phyloP scores from a whole-genome alignment of 768 basidiomycete genomes.

The Lepiota brunneoincarnata region DNA sequence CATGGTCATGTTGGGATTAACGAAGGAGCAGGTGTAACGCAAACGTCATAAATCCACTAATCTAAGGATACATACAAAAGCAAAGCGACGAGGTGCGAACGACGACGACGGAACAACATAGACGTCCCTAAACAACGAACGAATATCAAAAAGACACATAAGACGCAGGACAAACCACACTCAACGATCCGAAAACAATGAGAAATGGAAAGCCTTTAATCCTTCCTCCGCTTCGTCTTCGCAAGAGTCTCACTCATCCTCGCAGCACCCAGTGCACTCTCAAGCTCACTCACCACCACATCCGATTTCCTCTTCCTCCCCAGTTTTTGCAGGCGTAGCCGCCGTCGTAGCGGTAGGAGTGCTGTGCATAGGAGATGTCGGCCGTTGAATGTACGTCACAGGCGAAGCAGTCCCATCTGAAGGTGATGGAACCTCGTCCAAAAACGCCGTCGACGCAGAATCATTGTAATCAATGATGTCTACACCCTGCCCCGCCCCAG shows the following conservation, averaged over 20 bases:
- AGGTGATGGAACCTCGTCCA: slow-evolving; percentile 27
- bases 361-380: slow-evolving; percentile 18
- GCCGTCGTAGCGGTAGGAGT: slow-evolving; percentile 11
- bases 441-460: slow-evolving; percentile 21
- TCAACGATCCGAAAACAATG: neutral
- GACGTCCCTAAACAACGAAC: no score
- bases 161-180: no score
- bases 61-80: no score
- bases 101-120: no score
- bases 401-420: slow-evolving; percentile 21
- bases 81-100: no score
- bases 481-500: slow-evolving; percentile 1
- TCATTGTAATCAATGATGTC: slow-evolving; percentile 15
- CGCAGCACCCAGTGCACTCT: no score
- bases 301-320: slow-evolving; percentile 35
- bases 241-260: slow-evolving; percentile 12
- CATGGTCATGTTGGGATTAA: no score
- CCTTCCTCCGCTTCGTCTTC: slow-evolving; percentile 23
- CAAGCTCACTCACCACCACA: slow-evolving; percentile 20
- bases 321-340: neutral
- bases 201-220: slow-evolving; percentile 8
- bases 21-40: no score
- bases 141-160: neutral
- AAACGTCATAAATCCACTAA: no score
- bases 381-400: slow-evolving; percentile 19